phyloP scores from a whole-genome alignment of 192 early-diverging fungal genomes.

The Phlyctochytrium planicorne region DNA sequence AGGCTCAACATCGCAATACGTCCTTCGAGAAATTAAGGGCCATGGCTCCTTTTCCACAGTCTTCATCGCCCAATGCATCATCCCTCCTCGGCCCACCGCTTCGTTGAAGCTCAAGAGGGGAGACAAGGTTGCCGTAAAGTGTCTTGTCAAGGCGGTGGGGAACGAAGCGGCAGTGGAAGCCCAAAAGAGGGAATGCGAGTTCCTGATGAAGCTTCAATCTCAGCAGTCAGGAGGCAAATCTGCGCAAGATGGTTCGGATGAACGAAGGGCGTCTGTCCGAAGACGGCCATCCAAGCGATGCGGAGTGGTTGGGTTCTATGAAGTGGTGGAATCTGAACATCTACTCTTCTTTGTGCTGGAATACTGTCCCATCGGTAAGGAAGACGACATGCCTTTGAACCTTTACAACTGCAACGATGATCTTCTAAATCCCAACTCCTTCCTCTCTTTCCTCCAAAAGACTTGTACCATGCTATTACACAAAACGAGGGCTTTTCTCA shows the following conservation, averaged over 20 bases:
- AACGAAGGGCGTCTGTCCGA: background rate
- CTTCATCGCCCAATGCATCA: slow-evolving; percentile 19
- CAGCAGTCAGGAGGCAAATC: background rate
- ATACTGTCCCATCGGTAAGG: slow-evolving; percentile 27
- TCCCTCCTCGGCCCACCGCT: background rate
- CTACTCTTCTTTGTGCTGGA: slow-evolving; percentile 39
- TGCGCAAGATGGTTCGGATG: too few species aligned
- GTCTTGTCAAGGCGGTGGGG: slow-evolving; percentile 33
- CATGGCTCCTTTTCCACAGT: slow-evolving; percentile 46
- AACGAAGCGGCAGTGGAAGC: background rate
- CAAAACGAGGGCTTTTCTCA: slow-evolving; percentile 15
- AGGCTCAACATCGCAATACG: background rate
- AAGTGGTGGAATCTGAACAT: slow-evolving; percentile 41
- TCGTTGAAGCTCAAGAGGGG: background rate
- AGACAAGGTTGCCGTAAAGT: slow-evolving; percentile 37
- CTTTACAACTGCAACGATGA: background rate
- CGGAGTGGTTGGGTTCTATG: slow-evolving; percentile 26
- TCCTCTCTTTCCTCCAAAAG: slow-evolving; percentile 5
- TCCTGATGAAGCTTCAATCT: background rate
- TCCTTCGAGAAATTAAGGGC: slow-evolving; percentile 31
- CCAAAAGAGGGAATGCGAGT: slow-evolving; percentile 1
- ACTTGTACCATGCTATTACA: slow-evolving; percentile 51
- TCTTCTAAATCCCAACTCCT: background rate
- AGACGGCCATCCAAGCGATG: background rate
- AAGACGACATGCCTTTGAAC: too few species aligned